Percentiles rank a stretch among this genome's conserved stretches.
phyloP scores from a whole-genome alignment of 1,284 basidiomycete genomes.

The Pseudozyma hubeiensis region DNA sequence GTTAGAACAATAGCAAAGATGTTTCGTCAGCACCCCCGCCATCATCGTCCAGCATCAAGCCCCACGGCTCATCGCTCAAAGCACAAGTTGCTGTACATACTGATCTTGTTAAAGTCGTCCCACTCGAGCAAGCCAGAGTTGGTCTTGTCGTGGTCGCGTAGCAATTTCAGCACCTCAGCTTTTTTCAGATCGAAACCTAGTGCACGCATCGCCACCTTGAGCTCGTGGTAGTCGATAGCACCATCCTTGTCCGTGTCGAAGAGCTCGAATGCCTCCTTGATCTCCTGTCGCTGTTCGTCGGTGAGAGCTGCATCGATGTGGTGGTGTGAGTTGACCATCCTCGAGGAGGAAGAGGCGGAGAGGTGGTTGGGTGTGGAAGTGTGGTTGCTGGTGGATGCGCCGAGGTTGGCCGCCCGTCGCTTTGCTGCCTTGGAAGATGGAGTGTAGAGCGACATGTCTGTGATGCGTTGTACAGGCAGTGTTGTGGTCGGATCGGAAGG shows the following conservation, averaged over 20 bases:
- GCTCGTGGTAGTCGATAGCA: slow-evolving; percentile 85
- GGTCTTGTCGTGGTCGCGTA: slow-evolving; percentile 90
- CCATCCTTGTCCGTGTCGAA: slow-evolving; percentile 99
- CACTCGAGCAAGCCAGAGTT: slow-evolving; percentile 93
- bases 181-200: slow-evolving; percentile 98
- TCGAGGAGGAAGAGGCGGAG: slow-evolving; percentile 22
- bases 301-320: slow-evolving; percentile 72
- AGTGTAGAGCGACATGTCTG: slow-evolving; percentile 53
- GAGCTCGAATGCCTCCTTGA: slow-evolving; percentile 98
- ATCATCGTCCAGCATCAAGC: too few species aligned
- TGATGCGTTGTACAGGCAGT: background rate
- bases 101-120: slow-evolving; percentile 93
- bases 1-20: slow-evolving; percentile 5
- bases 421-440: slow-evolving; percentile 50
- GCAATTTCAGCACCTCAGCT: slow-evolving; percentile 93
- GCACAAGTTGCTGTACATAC: slow-evolving; percentile 74
- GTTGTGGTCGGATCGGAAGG: slow-evolving; percentile 6
- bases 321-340: slow-evolving; percentile 34
- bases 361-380: slow-evolving; percentile 32
- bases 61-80: too few species aligned
- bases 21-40: background rate
- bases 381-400: slow-evolving; percentile 29
- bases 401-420: slow-evolving; percentile 32
- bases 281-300: slow-evolving; percentile 96
- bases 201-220: slow-evolving; percentile 98